Conservation (phyloP, 768 basidiomycete species). For the Boletus rufocinnamomeus region DNA sequence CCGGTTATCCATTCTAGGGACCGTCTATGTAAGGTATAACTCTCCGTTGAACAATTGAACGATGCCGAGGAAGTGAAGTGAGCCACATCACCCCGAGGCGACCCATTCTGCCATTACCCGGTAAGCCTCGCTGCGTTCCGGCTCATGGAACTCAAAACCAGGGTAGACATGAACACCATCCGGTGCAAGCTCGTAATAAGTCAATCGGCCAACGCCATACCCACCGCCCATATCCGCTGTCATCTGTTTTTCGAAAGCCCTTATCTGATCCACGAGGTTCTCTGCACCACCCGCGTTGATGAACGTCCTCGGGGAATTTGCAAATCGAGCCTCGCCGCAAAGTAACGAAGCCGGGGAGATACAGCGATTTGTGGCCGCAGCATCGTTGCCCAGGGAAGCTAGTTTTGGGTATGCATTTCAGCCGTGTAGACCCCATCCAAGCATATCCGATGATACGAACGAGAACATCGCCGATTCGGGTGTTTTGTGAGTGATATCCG, state of each 20-base stretch:
- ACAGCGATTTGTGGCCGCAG: slow-evolving; percentile 49
- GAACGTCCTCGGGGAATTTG: slow-evolving; percentile 38
- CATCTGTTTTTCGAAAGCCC: slow-evolving; percentile 27
- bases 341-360: slow-evolving; percentile 55
- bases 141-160: slow-evolving; percentile 52
- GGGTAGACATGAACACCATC: slow-evolving; percentile 45
- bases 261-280: slow-evolving; percentile 40
- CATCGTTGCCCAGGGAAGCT: slow-evolving; percentile 44
- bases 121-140: slow-evolving; percentile 49
- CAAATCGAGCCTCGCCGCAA: slow-evolving; percentile 34
- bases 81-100: slow-evolving; percentile 30
- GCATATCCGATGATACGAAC: slow-evolving; percentile 17
- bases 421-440: slow-evolving; percentile 32
- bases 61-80: slow-evolving; percentile 23
- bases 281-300: slow-evolving; percentile 35
- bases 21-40: slow-evolving; percentile 9
- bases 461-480: slow-evolving; percentile 17
- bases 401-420: slow-evolving; percentile 35
- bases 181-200: slow-evolving; percentile 31
- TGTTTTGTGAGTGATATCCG: slow-evolving; percentile 12
- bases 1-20: slow-evolving; percentile 15
- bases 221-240: slow-evolving; percentile 35
- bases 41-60: slow-evolving; percentile 10
- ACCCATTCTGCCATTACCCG: slow-evolving; percentile 44
- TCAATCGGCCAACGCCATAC: slow-evolving; percentile 23